Conservation (phyloP, 23 red algal species). For the Chondrus crispus region DNA sequence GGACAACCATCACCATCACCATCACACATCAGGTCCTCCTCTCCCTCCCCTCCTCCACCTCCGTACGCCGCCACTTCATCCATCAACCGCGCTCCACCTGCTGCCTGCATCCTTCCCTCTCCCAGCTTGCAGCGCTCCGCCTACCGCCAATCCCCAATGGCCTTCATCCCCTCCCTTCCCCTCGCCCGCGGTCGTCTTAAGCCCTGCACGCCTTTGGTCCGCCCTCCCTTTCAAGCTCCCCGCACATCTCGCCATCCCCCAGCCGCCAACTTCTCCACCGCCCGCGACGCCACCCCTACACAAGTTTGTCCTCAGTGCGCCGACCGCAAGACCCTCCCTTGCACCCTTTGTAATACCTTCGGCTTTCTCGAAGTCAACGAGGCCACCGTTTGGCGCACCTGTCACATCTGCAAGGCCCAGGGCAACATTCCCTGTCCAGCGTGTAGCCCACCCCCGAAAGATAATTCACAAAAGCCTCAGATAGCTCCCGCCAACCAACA, state of each 20-base stretch:
- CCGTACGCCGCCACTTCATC: no score
- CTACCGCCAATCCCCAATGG: no score
- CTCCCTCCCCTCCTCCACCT: background rate
- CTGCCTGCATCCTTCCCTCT: no score
- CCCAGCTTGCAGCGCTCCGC: no score
- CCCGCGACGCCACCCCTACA: background rate
- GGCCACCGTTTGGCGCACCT: conserved; percentile 47
- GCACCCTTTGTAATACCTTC: conserved; percentile 33
- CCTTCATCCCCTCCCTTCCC: no score
- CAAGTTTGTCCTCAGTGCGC: background rate
- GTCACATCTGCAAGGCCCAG: conserved; percentile 9
- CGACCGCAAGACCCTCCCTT: background rate
- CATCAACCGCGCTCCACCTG: no score
- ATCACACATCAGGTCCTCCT: background rate
- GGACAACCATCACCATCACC: background rate
- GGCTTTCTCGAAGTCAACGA: conserved; percentile 37
- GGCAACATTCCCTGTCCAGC: conserved; percentile 22
- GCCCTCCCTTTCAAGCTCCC: background rate
- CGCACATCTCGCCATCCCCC: background rate
- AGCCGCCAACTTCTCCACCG: background rate
- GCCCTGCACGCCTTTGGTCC: no score
- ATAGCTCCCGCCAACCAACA: background rate
- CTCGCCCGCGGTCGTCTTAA: no score
- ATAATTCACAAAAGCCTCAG: background rate
- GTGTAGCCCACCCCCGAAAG: background rate